phyloP scores from a whole-genome alignment of 192 early-diverging fungal species.

The Radiomyces spectabilis region DNA sequence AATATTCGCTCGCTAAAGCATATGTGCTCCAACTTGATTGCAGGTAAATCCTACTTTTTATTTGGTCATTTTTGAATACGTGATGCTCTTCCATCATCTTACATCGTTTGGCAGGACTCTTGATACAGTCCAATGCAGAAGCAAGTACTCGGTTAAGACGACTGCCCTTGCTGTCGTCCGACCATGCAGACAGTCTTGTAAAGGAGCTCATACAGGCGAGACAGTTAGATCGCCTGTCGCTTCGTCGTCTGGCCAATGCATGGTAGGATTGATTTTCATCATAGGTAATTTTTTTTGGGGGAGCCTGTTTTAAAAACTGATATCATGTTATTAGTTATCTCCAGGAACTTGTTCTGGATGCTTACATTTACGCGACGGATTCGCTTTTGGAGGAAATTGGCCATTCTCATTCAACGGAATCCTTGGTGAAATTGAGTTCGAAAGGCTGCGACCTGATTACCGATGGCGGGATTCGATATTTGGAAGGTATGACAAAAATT shows the following conservation, averaged over 20 bases:
- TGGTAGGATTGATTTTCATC: too few species aligned
- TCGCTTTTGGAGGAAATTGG: slow-evolving; percentile 34
- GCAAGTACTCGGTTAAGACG: slow-evolving; percentile 2
- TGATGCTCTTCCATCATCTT: too few species aligned
- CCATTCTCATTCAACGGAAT: slow-evolving; percentile 22
- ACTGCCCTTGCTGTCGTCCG: slow-evolving; percentile 16
- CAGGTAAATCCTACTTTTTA: not conserved
- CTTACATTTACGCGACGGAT: slow-evolving; percentile 39
- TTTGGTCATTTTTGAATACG: not conserved
- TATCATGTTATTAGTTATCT: slow-evolving; percentile 17
- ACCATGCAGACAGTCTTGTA: slow-evolving; percentile 26
- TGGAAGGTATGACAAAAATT: slow-evolving; percentile 17
- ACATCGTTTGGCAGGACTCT: too few species aligned
- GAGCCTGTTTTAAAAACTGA: not conserved
- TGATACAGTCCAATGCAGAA: slow-evolving; percentile 1
- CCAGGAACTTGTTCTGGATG: slow-evolving; percentile 31
- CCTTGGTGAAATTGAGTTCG: slow-evolving; percentile 30
- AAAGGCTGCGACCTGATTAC: slow-evolving; percentile 37
- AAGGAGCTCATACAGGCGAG: slow-evolving; percentile 21
- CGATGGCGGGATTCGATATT: slow-evolving; percentile 29
- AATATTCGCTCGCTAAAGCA: slow-evolving; percentile 23
- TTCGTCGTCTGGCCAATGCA: slow-evolving; percentile 1
- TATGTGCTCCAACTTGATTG: slow-evolving; percentile 22
- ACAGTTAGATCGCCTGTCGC: slow-evolving; percentile 15
- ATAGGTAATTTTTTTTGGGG: slow-evolving; percentile 6